These are phyloP conservation scores for Kodamaea kakaduensis DNA, from an alignment of 805 yeast genomes.

Conservation along the genomic window DNA sequence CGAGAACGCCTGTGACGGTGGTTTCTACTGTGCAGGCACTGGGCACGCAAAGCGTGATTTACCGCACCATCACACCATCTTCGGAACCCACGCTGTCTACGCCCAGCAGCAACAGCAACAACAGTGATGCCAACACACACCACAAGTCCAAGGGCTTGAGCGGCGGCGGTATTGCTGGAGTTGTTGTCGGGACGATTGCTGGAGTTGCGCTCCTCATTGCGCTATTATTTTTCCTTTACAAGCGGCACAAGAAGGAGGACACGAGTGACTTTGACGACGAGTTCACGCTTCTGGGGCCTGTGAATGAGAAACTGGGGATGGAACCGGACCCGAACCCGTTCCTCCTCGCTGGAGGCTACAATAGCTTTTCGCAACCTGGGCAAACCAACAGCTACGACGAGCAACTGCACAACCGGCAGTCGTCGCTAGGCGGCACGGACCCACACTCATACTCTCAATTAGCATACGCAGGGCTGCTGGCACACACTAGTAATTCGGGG, in stretches of 20 bases:
- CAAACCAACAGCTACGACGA: background rate
- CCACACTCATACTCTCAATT: conserved; percentile 12
- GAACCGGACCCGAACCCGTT: conserved; percentile 21
- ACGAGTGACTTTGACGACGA: conserved; percentile 29
- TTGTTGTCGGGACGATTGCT: conserved; percentile 38
- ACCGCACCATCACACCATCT: conserved; percentile 21
- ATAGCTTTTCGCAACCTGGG: conserved; percentile 9
- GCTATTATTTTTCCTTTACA: conserved; percentile 15
- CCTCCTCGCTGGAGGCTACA: conserved; percentile 19
- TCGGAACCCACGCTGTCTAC: conserved; percentile 9
- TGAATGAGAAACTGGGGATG: conserved; percentile 15
- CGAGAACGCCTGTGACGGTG: conserved; percentile 8
- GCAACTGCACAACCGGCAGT: conserved; percentile 4
- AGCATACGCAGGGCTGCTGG: conserved; percentile 8
- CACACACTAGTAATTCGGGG: conserved; percentile 6
- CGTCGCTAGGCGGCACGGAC: conserved; percentile 5
- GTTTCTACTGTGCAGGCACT: conserved; percentile 12
- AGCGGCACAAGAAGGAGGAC: conserved; percentile 13
- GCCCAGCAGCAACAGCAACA: conserved; percentile 6
- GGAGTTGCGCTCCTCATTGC: conserved; percentile 32
- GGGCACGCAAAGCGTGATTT: conserved; percentile 16
- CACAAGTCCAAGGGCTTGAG: conserved; percentile 18
- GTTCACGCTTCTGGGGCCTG: conserved; percentile 28
- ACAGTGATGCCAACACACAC: conserved; percentile 9
- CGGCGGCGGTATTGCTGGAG: conserved; percentile 41